Evolutionary conservation across 2,329 filamentous ascomycete species (phyloP).

Genomic region (Ceratocystis diversiconidia): DNA sequence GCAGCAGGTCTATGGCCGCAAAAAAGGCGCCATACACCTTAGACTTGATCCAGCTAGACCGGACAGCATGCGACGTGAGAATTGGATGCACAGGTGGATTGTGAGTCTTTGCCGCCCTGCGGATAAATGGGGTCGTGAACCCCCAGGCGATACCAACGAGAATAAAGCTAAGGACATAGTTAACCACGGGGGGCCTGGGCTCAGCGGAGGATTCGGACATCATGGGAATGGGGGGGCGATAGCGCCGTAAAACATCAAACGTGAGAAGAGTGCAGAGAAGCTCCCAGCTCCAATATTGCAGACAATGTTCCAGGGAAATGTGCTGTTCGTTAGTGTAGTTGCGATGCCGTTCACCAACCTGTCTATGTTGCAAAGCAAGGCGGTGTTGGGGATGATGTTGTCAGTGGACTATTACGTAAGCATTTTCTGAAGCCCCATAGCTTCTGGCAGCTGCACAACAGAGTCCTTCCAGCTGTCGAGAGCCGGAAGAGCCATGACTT

Average conservation of each 20-base stretch:
- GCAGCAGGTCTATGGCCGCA: slow-evolving; percentile 61
- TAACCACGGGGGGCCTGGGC: slow-evolving; percentile 43
- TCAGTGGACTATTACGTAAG: no score
- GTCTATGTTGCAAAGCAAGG: no score
- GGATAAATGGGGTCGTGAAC: slow-evolving; percentile 83
- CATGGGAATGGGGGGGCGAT: no score
- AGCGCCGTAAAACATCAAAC: no score
- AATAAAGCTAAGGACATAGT: slow-evolving; percentile 79
- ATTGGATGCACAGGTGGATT: slow-evolving; percentile 45
- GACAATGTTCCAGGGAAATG: no score
- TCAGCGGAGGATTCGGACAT: not conserved
- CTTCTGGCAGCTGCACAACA: not conserved
- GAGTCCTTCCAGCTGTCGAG: no score
- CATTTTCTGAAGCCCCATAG: no score
- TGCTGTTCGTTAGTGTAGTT: no score
- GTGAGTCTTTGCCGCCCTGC: slow-evolving; percentile 66
- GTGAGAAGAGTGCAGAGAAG: not conserved
- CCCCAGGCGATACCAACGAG: slow-evolving; percentile 89
- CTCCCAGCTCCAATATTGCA: not conserved
- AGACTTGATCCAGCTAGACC: slow-evolving; percentile 44
- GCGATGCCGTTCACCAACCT: no score
- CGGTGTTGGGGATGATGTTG: no score
- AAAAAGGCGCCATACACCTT: slow-evolving; percentile 54
- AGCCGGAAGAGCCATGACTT: no score
- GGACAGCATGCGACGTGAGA: slow-evolving; percentile 37